Evolutionary conservation across 1,284 basidiomycete species (phyloP).

Genomic region (Serendipita sp.): DNA sequence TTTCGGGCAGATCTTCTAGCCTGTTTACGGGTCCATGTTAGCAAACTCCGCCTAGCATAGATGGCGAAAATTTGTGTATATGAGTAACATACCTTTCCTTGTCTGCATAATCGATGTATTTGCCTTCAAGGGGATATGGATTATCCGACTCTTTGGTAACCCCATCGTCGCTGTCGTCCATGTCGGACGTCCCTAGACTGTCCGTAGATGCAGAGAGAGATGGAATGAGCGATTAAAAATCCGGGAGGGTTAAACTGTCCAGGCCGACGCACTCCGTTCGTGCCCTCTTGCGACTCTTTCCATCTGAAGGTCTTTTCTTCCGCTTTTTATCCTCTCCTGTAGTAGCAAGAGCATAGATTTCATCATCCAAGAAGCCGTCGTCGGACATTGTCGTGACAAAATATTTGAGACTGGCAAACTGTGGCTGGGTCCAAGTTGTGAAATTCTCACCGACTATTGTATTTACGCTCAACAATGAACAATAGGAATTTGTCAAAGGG

Average conservation of each 20-base stretch:
- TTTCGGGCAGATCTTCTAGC: constrained; percentile 65
- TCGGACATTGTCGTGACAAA: neutral
- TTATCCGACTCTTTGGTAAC: constrained; percentile 30
- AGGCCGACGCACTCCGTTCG: neutral
- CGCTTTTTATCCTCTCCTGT: neutral
- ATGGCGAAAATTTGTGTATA: neutral
- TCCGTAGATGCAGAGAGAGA: neutral
- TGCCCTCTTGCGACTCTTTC: neutral
- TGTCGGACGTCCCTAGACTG: constrained; percentile 29
- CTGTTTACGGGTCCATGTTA: constrained; percentile 29
- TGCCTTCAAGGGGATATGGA: constrained; percentile 81
- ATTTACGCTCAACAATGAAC: neutral
- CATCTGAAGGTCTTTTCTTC: neutral
- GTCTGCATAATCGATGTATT: constrained; percentile 75
- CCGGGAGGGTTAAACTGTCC: neutral
- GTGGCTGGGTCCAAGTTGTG: neutral
- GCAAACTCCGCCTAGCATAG: constrained; percentile 15
- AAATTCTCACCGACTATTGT: neutral
- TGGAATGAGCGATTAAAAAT: no score
- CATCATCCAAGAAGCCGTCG: neutral
- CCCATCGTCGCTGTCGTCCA: constrained; percentile 46
- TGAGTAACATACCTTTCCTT: constrained; percentile 48
- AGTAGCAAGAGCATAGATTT: neutral
- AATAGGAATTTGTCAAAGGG: neutral
- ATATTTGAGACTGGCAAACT: neutral